Evolutionary conservation across 345 rosid species (phyloP).

Genomic region (Hibiscus syriacus): DNA sequence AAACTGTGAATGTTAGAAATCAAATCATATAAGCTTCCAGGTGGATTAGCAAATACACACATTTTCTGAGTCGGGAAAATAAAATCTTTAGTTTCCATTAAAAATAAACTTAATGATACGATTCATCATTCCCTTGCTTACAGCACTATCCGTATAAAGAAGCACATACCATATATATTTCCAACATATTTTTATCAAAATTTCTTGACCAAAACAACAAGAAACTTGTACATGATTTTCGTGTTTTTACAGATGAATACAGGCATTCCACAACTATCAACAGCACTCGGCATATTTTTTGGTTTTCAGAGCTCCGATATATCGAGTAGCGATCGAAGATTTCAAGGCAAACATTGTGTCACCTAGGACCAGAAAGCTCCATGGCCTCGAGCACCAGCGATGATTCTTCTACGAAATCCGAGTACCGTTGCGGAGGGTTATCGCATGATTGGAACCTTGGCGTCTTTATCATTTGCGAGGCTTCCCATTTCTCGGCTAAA

Average conservation of each 20-base stretch:
- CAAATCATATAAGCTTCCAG: too few relatives aligned
- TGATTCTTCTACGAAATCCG: constrained; percentile 80
- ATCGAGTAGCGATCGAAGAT: neutral
- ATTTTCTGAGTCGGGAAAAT: too few relatives aligned
- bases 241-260: constrained; percentile 38
- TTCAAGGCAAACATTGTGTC: constrained; percentile 8
- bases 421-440: constrained; percentile 40
- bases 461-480: constrained; percentile 46
- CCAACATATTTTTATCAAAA: constrained; percentile 3
- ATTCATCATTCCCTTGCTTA: neutral
- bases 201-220: constrained; percentile 11
- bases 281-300: constrained; percentile 12
- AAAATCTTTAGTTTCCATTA: too few relatives aligned
- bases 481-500: constrained; percentile 80
- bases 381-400: constrained; percentile 89
- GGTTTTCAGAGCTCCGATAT: constrained; percentile 10
- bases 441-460: constrained; percentile 33
- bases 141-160: neutral
- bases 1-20: too few relatives aligned
- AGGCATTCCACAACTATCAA: constrained; percentile 27
- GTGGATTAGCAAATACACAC: too few relatives aligned
- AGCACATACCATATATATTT: neutral
- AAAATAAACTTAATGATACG: too few relatives aligned
- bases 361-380: constrained; percentile 97
- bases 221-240: constrained; percentile 20